Conservation (phyloP, 371 early-diverging fungal genomes). For the Mortierella sp. region DNA sequence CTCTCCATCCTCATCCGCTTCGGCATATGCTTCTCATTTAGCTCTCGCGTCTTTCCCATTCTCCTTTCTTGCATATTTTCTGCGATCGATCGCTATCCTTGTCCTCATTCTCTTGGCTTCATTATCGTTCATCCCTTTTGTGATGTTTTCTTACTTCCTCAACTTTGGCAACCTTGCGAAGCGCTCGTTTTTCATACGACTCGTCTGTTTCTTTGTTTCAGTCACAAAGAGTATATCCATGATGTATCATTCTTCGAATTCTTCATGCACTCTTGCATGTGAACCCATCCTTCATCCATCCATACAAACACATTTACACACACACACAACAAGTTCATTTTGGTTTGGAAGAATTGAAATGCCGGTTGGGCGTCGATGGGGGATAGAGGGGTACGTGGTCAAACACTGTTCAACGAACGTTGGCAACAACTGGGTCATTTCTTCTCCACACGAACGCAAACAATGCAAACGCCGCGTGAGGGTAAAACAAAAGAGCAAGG, state of each 20-base stretch:
- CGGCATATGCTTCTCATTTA: constrained; percentile 1
- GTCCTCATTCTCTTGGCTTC: neutral
- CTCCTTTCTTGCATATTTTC: neutral
- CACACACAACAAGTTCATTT: neutral
- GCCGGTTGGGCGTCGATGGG: neutral
- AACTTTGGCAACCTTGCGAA: neutral
- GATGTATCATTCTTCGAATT: neutral
- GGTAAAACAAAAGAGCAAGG: neutral
- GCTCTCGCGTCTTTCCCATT: neutral
- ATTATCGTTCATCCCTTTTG: neutral
- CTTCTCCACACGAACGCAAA: constrained; percentile 3
- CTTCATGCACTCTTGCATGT: neutral
- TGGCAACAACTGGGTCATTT: neutral
- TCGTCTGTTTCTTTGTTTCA: neutral
- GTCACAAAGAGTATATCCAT: neutral
- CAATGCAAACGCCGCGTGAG: neutral
- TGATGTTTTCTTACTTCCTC: no score
- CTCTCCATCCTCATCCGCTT: neutral
- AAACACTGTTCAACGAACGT: neutral
- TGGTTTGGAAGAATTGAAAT: neutral
- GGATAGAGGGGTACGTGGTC: neutral
- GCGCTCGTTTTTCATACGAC: no score
- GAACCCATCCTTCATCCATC: neutral
- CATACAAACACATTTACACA: no score
- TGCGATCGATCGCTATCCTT: constrained; percentile 4